Evolutionary conservation across 2,329 filamentous ascomycete species (phyloP), one percentile per base, ranked within the genome.

Genomic region (Fonsecaea pedrosoi): DNA sequence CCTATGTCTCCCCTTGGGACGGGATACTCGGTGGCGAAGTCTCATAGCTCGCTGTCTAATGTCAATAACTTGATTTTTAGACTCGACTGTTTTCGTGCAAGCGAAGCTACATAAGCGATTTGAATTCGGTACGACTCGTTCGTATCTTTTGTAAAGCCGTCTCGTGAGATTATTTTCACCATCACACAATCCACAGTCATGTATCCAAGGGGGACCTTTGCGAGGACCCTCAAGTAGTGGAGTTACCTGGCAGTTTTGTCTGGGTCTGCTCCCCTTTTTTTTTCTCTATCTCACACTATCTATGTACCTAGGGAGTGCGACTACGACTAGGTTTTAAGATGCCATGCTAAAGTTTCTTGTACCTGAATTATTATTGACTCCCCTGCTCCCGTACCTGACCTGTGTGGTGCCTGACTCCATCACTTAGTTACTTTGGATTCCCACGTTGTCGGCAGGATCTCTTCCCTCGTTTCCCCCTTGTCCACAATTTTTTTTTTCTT

Each of bases 361-460:
- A 25, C 25, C 25, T 25, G 25, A 25, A 25, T 25, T 25, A 25
- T 25, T 25, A 25, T 25, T 25, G 25, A 25, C 25, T 25, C 21
- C 21, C 21, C 21, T 21, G 40, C 25, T 48, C 42, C n/a, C 25
- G 42, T 48, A 48, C 42, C 42, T 25, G 45, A 12, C 13, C 18
- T 50, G 18, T 3, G 18, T 50, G 25, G 40, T 42, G 25, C 37
- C 37, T 38, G 37, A 38, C 37, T 38, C 37, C 37, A 13, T 38
- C 25, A 25, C 25, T 25, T 25, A 38, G 37, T 38, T 38, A 25
- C 25, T 25, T 25, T 42, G 18, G 45, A 6, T 3, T 50, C 18
- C 45, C 45, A 50, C 45, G 45, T 50, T 50, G 45, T 50, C 45
- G 21, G 45, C 45, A n/a, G 18, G 45, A 25, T 50, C 45, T 21